Percentiles rank a stretch among this genome's conserved stretches.
Evolutionary conservation across 495 filamentous ascomycete genomes (phyloP).

Genomic region (Geoglossum glabrum): DNA sequence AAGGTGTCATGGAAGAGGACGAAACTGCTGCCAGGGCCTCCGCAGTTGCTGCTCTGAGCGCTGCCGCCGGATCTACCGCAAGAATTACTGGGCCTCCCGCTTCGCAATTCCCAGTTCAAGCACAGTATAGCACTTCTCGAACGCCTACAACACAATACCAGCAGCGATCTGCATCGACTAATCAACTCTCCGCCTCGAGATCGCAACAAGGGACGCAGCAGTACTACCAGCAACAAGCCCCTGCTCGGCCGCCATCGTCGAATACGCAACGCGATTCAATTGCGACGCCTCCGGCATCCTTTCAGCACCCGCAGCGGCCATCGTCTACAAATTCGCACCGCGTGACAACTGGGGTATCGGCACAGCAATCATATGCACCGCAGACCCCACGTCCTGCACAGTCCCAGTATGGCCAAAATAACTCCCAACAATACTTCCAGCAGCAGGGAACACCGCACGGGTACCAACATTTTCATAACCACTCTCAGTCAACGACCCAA

Average conservation of each 20-base stretch:
- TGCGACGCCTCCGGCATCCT: neutral
- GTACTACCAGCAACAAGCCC: neutral
- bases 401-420: slow-evolving; percentile 1
- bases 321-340: neutral
- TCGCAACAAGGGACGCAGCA: neutral
- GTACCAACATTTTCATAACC: slow-evolving; percentile 1
- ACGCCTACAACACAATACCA: neutral
- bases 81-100: neutral
- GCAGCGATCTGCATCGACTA: neutral
- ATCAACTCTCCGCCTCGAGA: neutral
- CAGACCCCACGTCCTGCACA: neutral
- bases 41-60: neutral
- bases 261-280: neutral
- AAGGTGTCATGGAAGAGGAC: slow-evolving; percentile 75
- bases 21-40: slow-evolving; percentile 19
- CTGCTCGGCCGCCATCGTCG: slow-evolving; percentile 1
- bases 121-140: neutral
- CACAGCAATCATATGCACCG: slow-evolving; percentile 2
- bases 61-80: neutral
- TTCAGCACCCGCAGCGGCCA: neutral
- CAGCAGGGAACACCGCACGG: neutral
- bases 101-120: neutral
- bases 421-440: slow-evolving; percentile 4
- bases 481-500: neutral
- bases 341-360: neutral